Evolutionary conservation across 108 stramenopile species (phyloP).

Genomic region (Discostella pseudostelligera): DNA sequence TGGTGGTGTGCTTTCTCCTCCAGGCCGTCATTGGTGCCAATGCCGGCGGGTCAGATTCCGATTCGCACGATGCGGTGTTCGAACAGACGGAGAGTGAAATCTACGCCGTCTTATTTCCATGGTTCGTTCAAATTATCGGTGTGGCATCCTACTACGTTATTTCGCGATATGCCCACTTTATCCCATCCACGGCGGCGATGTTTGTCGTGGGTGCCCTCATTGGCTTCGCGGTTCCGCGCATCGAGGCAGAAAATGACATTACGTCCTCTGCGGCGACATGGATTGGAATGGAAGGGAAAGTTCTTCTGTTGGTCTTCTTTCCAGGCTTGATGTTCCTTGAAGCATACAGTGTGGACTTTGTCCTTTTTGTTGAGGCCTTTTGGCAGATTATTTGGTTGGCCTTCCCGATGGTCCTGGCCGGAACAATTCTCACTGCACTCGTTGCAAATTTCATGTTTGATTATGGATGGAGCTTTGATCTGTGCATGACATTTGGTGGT

Average conservation of each 20-base stretch:
- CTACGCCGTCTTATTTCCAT: constrained; percentile 28
- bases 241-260: constrained; percentile 26
- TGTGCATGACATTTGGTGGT: constrained; percentile 51
- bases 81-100: constrained; percentile 8
- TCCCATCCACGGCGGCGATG: constrained; percentile 82
- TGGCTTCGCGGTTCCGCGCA: constrained; percentile 39
- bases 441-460: constrained; percentile 42
- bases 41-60: no score
- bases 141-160: constrained; percentile 22
- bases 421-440: constrained; percentile 36
- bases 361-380: constrained; percentile 55
- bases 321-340: constrained; percentile 87
- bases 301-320: constrained; percentile 84
- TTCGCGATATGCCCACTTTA: constrained; percentile 26
- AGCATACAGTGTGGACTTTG: constrained; percentile 67
- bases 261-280: constrained; percentile 51
- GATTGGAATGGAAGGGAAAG: constrained; percentile 63
- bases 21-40: no score
- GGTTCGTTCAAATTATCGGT: constrained; percentile 37
- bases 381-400: constrained; percentile 79
- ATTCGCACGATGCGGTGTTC: not conserved
- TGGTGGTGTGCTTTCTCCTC: no score
- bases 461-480: constrained; percentile 42
- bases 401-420: constrained; percentile 67
- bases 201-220: constrained; percentile 69